phyloP scores from a whole-genome alignment of 2,329 filamentous ascomycete species.

The Plenodomus lindquistii region DNA sequence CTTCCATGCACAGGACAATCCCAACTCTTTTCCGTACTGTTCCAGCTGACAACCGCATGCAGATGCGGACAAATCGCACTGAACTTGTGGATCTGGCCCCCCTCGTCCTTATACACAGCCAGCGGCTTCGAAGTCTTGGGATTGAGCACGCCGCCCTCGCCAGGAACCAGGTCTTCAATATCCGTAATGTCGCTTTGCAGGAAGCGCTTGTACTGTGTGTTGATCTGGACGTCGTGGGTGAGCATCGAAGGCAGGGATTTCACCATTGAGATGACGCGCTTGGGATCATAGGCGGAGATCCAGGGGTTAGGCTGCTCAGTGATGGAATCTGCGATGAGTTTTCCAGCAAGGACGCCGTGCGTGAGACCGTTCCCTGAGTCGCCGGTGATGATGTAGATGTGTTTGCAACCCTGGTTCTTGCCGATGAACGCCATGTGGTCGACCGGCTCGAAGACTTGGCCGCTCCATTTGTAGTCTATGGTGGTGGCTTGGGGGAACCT shows the following conservation, averaged over 20 bases:
- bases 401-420: conserved; percentile 56
- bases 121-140: conserved; percentile 51
- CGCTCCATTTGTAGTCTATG: conserved; percentile 62
- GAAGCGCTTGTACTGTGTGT: conserved; percentile 60
- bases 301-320: conserved; percentile 55
- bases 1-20: conserved; percentile 58
- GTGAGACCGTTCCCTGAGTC: conserved; percentile 63
- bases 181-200: conserved; percentile 59
- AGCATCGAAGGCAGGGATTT: conserved; percentile 54
- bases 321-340: conserved; percentile 59
- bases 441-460: conserved; percentile 60
- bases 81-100: conserved; percentile 55
- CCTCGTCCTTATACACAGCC: conserved; percentile 61
- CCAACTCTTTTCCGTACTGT: conserved; percentile 43
- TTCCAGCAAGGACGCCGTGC: conserved; percentile 58
- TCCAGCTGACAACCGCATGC: conserved; percentile 62
- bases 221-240: conserved; percentile 59
- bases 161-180: conserved; percentile 58
- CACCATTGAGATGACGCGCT: conserved; percentile 50
- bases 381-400: conserved; percentile 60
- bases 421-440: conserved; percentile 62
- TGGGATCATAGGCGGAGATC: conserved; percentile 56
- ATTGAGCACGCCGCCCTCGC: conserved; percentile 59
- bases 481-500: conserved; percentile 56
- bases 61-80: conserved; percentile 62